Conservation (phyloP, 192 early-diverging fungal genomes). For the Coemansia asiatica region DNA sequence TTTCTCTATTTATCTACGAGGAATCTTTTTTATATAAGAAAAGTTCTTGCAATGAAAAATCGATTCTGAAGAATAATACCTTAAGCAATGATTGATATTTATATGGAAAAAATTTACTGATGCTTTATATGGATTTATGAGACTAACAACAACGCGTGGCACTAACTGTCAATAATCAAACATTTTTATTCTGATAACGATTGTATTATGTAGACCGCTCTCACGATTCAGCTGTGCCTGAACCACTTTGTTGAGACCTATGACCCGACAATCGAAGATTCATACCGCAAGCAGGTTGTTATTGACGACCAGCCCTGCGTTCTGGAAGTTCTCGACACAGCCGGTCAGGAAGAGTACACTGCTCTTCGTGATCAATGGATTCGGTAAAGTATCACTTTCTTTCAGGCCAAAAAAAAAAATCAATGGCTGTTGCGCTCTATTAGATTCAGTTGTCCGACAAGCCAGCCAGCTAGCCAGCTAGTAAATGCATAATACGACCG, state of each 20-base stretch:
- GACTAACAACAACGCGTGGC: not conserved
- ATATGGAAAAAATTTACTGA: too few species aligned
- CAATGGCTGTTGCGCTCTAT: too few species aligned
- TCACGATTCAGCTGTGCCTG: slow-evolving; percentile 65
- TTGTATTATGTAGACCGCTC: slow-evolving; percentile 57
- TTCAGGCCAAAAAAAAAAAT: not conserved
- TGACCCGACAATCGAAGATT: slow-evolving; percentile 98
- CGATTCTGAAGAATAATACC: too few species aligned
- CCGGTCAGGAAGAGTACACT: slow-evolving; percentile 84
- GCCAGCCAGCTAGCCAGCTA: too few species aligned
- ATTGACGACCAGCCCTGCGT: slow-evolving; percentile 97
- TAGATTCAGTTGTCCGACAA: too few species aligned
- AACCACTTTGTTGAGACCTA: slow-evolving; percentile 83
- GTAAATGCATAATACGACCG: too few species aligned
- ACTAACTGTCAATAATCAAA: too few species aligned
- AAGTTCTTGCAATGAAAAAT: too few species aligned
- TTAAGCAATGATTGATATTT: too few species aligned
- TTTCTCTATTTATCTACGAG: not conserved
- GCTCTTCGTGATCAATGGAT: slow-evolving; percentile 82
- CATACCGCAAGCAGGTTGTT: slow-evolving; percentile 95
- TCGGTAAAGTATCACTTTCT: slow-evolving; percentile 49
- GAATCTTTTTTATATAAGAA: too few species aligned
- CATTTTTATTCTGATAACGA: not conserved
- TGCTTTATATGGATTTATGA: too few species aligned
- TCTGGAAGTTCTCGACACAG: slow-evolving; percentile 96